Base-by-base conservation (phyloP, 345 rosid genomes). In the Populus pruinosa region DNA sequence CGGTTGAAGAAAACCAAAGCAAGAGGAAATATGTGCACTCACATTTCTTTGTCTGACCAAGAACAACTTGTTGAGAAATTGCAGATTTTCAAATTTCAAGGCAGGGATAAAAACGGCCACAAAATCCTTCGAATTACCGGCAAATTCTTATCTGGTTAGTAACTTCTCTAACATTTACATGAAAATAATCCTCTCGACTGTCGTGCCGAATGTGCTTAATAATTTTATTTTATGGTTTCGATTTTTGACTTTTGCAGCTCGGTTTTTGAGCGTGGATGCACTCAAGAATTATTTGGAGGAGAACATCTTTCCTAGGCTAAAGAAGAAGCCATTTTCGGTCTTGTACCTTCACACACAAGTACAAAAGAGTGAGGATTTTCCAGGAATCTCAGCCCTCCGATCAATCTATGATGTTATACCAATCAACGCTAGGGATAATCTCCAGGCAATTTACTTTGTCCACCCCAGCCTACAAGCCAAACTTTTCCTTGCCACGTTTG, bases 91-190 rank as follows among this genome's bases (percentile, higher is more conserved):
- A 92, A 86, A 87, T 81, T 89, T 85, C 91, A 90, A 73, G 97
- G 97, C n/a, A 81, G 87, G 63, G 94, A 92, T 56, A 90, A 86
- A 82, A 93, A 83, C 5, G 93, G 97, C 80, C 87, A 80, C 67
- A 90, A 84, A 75, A 87, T 92, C 49, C 91, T 92, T 72, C 90
- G 89, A 25, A 76, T 90, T 3, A 66, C 83, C 68, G 97, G 87
- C 31, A 92, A 89, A 73, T 80, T 79, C 79, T 90, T 92, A n/a
- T 89, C 94, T 59, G 93, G 94, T 92, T 77, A 25, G 17, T 29
- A 38, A 20, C 14, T 14, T 21, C 23, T 66, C 50, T 1, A 33
- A 33, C 36, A 33, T 33, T 33, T 4, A 27, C 38, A 4, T 38
- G 10, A 7, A 23, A 5, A 47, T 17, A 9, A 39, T 39, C 10